A percentile compares a stretch with the other conserved stretches of the same genome.
Conservation (phyloP, 139 green algal genomes). For the Chlorella vulgaris region DNA sequence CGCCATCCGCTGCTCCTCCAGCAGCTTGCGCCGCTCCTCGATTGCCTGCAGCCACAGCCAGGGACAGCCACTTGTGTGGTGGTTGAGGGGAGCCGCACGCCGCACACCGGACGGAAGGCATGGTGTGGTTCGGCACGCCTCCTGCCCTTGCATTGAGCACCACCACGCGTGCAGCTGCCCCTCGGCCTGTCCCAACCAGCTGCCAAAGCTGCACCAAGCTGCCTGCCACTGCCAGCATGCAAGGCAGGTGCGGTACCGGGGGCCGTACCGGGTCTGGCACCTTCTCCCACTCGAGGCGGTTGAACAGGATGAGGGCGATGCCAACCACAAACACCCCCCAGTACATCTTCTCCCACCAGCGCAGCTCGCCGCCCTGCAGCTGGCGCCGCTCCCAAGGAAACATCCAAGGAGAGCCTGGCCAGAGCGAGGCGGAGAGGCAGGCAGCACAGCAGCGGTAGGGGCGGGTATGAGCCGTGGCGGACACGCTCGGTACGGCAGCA, state of each 20-base stretch:
- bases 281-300: conserved; percentile 32
- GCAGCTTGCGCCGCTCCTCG: conserved; percentile 3
- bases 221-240: neutral
- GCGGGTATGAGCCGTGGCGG: neutral
- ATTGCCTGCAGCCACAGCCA: conserved; percentile 7
- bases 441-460: neutral
- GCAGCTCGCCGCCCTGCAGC: conserved; percentile 64
- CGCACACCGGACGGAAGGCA: too few relatives aligned
- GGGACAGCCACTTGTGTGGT: too few relatives aligned
- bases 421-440: neutral
- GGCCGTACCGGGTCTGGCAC: neutral
- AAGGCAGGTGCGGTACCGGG: neutral
- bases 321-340: conserved; percentile 75
- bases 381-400: conserved; percentile 68
- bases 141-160: too few relatives aligned
- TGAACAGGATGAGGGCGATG: conserved; percentile 58
- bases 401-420: conserved; percentile 57
- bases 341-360: conserved; percentile 76
- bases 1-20: conserved; percentile 41
- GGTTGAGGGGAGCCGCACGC: too few relatives aligned
- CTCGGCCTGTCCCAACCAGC: neutral
- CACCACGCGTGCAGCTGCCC: too few relatives aligned
- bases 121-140: too few relatives aligned
- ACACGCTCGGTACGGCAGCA: too few relatives aligned
- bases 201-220: neutral